Base-by-base conservation (phyloP, 1,139 yeast genomes). In the Kluyveromyces marxianus region DNA sequence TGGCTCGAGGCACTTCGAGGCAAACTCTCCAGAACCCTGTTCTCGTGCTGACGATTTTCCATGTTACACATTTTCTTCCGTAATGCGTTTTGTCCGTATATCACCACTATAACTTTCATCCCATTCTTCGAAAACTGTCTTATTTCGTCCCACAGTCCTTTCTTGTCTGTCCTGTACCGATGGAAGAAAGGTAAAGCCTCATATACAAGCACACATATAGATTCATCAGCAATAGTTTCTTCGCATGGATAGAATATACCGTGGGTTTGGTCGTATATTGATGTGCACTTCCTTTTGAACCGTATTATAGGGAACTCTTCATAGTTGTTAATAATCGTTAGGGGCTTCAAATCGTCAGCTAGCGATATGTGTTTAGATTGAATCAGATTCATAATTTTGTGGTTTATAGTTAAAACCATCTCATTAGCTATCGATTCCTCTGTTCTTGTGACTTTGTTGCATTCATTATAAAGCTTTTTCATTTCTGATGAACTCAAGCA, bases 241-340 rank as follows among this genome's bases (percentile, higher is more conserved):
- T 60, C 65, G 45, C 76, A 68, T 0, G 90, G 89, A 6, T 76
- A 69, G 51, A 79, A 83, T 0, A 73, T 56, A 51, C 79, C 84
- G 39, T 67, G 66, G 2, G 55, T 59, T 21, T 64, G 54, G 53
- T 75, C 74, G 56, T 77, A 80, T 1, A 60, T 55, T 1, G 81
- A 60, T 28, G 58, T 59, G 28, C 66, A 62, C 24, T 53, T 50
- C 48, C 72, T 47, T 41, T 58, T 47, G 54, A 61, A 64, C 50
- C 64, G 57, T 35, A 74, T 57, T 4, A 62, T 26, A 35, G 72
- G 68, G 24, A 54, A 29, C 38, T 43, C 47, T 6, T 50, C 48
- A n/a, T 54, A 51, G 21, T 53, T 56, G 50, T n/a, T 59, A 48
- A 36, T 56, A 58, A 47, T 56, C 42, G 47, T 57, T 32, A 50